phyloP scores from a whole-genome alignment of 2,329 filamentous ascomycete genomes.

The Aspergillus eucalypticola region DNA sequence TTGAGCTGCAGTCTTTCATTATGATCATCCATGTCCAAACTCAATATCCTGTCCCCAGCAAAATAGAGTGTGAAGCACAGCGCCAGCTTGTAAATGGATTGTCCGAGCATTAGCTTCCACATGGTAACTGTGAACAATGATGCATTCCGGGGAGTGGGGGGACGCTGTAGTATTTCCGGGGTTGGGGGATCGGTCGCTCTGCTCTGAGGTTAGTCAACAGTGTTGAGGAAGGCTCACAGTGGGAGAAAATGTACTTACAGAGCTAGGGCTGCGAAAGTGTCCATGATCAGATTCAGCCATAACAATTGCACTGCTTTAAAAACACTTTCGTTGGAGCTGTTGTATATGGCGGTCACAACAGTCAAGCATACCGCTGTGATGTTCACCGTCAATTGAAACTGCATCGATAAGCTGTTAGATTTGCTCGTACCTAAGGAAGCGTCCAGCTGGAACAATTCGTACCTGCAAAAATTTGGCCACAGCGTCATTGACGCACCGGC shows the following conservation, averaged over 20 bases:
- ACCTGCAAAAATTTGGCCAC: constrained; percentile 64
- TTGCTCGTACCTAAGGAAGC: too few species aligned
- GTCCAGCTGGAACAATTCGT: too few species aligned
- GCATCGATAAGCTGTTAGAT: background rate
- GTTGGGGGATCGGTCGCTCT: constrained; percentile 78
- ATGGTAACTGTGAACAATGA: constrained; percentile 80
- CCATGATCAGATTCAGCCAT: constrained; percentile 95
- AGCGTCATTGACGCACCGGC: constrained; percentile 64
- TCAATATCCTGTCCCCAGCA: constrained; percentile 56
- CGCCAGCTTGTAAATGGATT: constrained; percentile 79
- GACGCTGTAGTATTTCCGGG: constrained; percentile 72
- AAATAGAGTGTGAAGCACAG: constrained; percentile 80
- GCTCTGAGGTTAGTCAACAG: too few species aligned
- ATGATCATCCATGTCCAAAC: constrained; percentile 44
- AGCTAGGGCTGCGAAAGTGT: constrained; percentile 78
- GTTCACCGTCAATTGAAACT: constrained; percentile 70
- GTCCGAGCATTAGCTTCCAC: constrained; percentile 98
- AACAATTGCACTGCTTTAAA: constrained; percentile 84
- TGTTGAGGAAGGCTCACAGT: constrained; percentile 10
- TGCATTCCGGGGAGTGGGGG: constrained; percentile 66
- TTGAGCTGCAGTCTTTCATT: constrained; percentile 52
- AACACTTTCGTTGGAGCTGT: constrained; percentile 64
- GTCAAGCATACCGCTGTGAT: constrained; percentile 82
- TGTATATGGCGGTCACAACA: constrained; percentile 76
- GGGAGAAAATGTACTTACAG: constrained; percentile 50